Conservation (phyloP, 805 yeast species). For the Suhomyces sp. region DNA sequence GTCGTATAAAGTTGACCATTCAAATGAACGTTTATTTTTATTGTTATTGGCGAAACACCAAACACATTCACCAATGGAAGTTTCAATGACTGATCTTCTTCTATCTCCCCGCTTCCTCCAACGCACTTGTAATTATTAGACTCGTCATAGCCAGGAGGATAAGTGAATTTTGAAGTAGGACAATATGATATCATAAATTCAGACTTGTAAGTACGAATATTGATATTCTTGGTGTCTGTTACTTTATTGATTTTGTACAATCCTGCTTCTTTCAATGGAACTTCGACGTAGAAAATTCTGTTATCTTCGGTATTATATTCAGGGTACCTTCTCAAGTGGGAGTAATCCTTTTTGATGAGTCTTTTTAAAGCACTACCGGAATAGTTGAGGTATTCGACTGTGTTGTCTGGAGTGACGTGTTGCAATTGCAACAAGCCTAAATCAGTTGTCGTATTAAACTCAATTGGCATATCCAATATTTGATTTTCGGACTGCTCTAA, state of each 20-base stretch:
- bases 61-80: conserved; percentile 50
- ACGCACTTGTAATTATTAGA: conserved; percentile 53
- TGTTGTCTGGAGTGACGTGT: conserved; percentile 53
- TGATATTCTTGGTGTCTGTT: conserved; percentile 58
- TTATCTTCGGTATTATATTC: conserved; percentile 28
- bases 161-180: conserved; percentile 62
- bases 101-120: conserved; percentile 36
- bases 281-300: conserved; percentile 54
- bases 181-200: conserved; percentile 70
- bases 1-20: conserved; percentile 22
- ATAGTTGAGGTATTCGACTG: conserved; percentile 47
- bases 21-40: conserved; percentile 23
- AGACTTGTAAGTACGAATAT: conserved; percentile 57
- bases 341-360: conserved; percentile 26
- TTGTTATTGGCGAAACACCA: conserved; percentile 71
- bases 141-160: conserved; percentile 25
- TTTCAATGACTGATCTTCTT: conserved; percentile 24
- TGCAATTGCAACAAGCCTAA: conserved; percentile 66
- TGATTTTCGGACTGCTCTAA: conserved; percentile 35
- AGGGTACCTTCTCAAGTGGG: conserved; percentile 25
- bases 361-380: conserved; percentile 54
- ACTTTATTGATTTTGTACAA: conserved; percentile 69
- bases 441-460: conserved; percentile 74
- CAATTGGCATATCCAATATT: conserved; percentile 58
- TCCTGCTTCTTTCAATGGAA: conserved; percentile 72